Evolutionary conservation across 169 alveolate genomes (phyloP).

Genomic region (Eimeria maxima): DNA sequence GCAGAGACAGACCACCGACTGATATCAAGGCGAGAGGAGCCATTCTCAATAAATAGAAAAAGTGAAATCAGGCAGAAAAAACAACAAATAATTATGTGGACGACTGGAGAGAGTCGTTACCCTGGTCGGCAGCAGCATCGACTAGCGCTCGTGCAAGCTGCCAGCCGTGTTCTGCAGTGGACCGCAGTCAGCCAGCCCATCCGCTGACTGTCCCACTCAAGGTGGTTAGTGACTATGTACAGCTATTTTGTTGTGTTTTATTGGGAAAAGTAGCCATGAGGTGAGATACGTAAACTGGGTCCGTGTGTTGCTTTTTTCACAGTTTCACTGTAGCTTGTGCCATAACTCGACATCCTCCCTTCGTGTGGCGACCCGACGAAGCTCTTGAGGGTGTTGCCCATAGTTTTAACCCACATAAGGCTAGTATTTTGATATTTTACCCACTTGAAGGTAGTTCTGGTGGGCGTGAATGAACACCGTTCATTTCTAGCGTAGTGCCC

Average conservation of each 20-base stretch:
- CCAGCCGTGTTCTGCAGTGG: background rate
- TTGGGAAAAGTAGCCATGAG: background rate
- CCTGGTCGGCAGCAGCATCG: background rate
- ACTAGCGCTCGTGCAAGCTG: background rate
- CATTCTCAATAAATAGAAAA: background rate
- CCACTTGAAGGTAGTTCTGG: background rate
- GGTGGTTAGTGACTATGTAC: background rate
- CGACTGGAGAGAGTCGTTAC: background rate
- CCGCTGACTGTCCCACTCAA: background rate
- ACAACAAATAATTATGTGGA: background rate
- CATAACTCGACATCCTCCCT: background rate
- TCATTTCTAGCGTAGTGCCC: background rate
- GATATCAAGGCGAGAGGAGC: background rate
- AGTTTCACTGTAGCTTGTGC: background rate
- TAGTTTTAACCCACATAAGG: background rate
- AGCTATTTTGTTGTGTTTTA: background rate
- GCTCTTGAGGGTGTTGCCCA: background rate
- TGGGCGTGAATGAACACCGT: too few species aligned
- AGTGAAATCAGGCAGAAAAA: background rate
- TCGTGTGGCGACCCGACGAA: too few species aligned
- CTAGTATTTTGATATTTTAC: background rate
- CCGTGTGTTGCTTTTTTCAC: background rate
- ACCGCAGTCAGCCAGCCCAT: constrained; percentile 7
- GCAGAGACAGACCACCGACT: background rate
- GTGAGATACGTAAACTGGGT: background rate